Base-by-base conservation (phyloP, 139 green algal genomes). In the Chlamydomonas sphaeroides region DNA sequence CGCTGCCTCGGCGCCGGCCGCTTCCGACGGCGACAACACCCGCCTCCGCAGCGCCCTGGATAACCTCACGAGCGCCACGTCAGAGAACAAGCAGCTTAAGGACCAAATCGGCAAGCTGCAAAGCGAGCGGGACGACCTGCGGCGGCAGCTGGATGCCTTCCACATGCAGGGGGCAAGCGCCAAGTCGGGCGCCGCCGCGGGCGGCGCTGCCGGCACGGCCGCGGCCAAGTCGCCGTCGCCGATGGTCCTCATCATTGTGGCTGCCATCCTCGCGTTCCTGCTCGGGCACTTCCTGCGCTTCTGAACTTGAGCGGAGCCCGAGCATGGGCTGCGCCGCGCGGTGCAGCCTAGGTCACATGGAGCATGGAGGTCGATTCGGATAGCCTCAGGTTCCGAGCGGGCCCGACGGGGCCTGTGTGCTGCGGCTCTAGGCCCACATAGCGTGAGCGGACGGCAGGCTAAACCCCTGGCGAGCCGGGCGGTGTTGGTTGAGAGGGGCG, bases 241-340 rank as follows among this genome's bases (percentile, higher is more conserved):
- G 0, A 70, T 90, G 35, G 28, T 87, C 1, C 57, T 84, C 51
- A 66, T 90, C 11, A 65, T 90, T 25, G 62, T 88, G 0, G 86
- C 63, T 7, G 81, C 86, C 7, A 81, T 90, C 42, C 57, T 90
- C 30, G 82, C 86, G 14, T 90, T 90, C 71, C 28, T 87, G 6
- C 65, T 90, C 33, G 86, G 86, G 45, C 80, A 90, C 81, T 90
- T 62, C 66, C 42, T 73, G 51, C 51, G 59, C 20, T 79, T 73
- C 75, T 82, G 45, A 72, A 30, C 28, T n/a, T n/a, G n/a, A n/a
- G n/a, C n/a, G n/a, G n/a, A n/a, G n/a, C n/a, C n/a, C n/a, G n/a
- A n/a, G n/a, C n/a, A n/a, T n/a, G n/a, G n/a, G n/a, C n/a, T n/a
- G n/a, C n/a, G n/a, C n/a, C n/a, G n/a, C n/a, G n/a, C n/a, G n/a